Conservation (phyloP, 345 rosid genomes). For the Cardamine resedifolia region DNA sequence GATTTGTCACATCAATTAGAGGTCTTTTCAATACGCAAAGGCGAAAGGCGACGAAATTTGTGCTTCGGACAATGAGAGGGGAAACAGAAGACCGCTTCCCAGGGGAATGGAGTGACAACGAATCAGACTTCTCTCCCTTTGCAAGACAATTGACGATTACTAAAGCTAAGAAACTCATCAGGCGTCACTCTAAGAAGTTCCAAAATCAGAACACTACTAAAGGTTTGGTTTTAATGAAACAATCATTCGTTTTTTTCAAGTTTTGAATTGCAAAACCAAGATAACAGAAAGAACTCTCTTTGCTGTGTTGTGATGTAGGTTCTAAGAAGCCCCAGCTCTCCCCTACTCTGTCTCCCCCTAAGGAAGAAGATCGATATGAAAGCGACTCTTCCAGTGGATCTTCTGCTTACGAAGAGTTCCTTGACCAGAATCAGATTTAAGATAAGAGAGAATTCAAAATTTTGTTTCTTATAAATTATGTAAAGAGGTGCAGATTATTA, state of each 20-base stretch:
- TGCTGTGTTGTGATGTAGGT: conserved; percentile 27
- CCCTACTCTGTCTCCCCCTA: conserved; percentile 33
- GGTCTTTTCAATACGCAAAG: conserved; percentile 93
- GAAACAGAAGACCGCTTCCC: conserved; percentile 77
- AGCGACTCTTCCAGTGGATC: conserved; percentile 41
- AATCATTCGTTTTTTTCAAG: background rate
- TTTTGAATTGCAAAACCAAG: background rate
- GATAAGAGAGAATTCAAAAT: background rate
- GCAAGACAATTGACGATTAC: conserved; percentile 91
- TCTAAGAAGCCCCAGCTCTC: conserved; percentile 32
- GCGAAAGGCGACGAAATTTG: conserved; percentile 86
- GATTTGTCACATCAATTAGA: conserved; percentile 87
- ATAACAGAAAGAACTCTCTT: background rate
- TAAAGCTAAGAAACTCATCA: conserved; percentile 82
- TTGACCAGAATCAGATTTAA: conserved; percentile 36
- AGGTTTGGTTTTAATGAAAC: conserved; percentile 46
- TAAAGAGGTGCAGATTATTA: conserved; percentile 3
- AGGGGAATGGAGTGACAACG: conserved; percentile 96
- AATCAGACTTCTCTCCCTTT: conserved; percentile 79
- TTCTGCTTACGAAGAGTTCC: conserved; percentile 40
- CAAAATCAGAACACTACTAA: conserved; percentile 63
- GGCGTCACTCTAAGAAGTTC: conserved; percentile 89
- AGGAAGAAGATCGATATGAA: conserved; percentile 38
- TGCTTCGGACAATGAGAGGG: conserved; percentile 90
- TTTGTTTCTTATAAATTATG: conserved; percentile 8